Evolutionary conservation across 1,284 basidiomycete species (phyloP).

Genomic region (Ganoderma leucocontextum): DNA sequence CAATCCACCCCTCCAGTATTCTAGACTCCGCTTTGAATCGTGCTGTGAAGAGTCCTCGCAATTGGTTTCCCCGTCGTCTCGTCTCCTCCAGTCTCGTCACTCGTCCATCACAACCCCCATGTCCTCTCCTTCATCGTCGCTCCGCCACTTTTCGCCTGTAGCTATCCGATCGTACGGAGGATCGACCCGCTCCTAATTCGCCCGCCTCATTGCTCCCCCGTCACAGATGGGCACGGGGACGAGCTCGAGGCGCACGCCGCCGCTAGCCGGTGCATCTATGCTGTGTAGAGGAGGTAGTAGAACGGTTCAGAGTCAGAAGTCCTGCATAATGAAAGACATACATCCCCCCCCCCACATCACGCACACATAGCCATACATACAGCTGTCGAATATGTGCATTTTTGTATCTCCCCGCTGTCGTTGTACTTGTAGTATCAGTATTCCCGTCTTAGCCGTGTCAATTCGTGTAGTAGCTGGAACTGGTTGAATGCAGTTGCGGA

Average conservation of each 20-base stretch:
- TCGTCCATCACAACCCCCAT: neutral
- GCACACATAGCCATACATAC: conserved; percentile 3
- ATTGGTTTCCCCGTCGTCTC: neutral
- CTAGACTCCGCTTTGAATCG: conserved; percentile 7
- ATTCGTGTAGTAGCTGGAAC: neutral
- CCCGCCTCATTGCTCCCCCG: neutral
- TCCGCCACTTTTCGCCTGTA: neutral
- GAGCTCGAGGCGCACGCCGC: neutral
- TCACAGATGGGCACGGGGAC: conserved; percentile 6
- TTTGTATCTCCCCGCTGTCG: conserved; percentile 1
- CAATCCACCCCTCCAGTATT: neutral
- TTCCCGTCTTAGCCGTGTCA: neutral
- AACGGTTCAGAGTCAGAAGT: neutral
- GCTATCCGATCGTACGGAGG: neutral
- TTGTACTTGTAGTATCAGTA: conserved; percentile 10
- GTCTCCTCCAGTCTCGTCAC: neutral
- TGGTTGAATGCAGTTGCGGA: conserved; percentile 7
- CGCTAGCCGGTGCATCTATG: neutral
- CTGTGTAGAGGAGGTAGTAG: neutral
- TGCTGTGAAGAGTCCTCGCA: conserved; percentile 14
- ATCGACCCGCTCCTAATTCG: neutral
- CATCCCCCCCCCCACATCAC: neutral
- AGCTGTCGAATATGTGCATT: neutral
- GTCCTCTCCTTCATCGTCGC: neutral
- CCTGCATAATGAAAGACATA: neutral